Evolutionary conservation across 148 eudicot genomes (phyloP).

Genomic region (Rhododendron kiyosumense): DNA sequence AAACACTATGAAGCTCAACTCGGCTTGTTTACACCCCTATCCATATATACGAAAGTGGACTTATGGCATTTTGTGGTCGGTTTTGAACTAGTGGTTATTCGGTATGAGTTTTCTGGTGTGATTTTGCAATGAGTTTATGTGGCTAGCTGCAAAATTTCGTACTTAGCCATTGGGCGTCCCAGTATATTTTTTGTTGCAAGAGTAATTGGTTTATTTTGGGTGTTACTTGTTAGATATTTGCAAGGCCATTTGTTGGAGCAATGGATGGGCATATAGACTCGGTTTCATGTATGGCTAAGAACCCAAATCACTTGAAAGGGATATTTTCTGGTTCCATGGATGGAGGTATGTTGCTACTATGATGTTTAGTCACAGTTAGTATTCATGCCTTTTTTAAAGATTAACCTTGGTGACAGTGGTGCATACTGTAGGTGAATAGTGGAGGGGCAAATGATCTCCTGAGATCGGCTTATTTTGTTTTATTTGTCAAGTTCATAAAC

Average conservation of each 20-base stretch:
- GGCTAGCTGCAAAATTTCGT: background rate
- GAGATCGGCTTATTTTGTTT: background rate
- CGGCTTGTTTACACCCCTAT: background rate
- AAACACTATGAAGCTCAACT: too few relatives aligned
- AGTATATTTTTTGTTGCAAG: background rate
- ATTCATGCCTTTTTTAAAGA: background rate
- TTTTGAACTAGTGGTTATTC: background rate
- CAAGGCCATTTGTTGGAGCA: conserved; percentile 85
- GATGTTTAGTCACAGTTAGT: background rate
- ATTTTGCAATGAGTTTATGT: background rate
- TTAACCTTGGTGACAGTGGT: background rate
- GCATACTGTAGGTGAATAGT: background rate
- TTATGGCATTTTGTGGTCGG: background rate
- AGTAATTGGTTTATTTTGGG: conserved; percentile 3
- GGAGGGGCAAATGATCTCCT: background rate
- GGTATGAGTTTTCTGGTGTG: background rate
- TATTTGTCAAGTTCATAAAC: background rate
- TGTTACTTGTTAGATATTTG: conserved; percentile 50
- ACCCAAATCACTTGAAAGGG: conserved; percentile 68
- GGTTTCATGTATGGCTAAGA: conserved; percentile 88
- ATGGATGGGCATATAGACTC: conserved; percentile 89
- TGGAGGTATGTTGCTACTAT: conserved; percentile 53
- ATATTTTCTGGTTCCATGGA: conserved; percentile 92
- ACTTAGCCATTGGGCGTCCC: background rate
- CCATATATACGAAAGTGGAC: background rate